Conservation (phyloP, 2,329 filamentous ascomycete genomes). For the Penicillium sp. region DNA sequence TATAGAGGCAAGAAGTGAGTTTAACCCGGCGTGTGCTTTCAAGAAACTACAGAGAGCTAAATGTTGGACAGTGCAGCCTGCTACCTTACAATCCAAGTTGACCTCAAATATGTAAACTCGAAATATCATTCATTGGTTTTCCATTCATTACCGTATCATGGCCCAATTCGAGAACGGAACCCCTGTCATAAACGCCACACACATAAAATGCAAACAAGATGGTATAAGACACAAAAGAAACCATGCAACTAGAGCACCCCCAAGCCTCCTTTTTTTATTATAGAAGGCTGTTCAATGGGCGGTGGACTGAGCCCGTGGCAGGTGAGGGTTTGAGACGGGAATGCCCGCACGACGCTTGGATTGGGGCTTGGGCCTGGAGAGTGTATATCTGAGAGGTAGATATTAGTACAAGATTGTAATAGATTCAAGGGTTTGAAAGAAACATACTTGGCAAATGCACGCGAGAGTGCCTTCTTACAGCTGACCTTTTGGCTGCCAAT, state of each 20-base stretch:
- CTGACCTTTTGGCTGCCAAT: constrained; percentile 95
- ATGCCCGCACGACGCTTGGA: constrained; percentile 42
- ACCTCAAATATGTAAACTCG: neutral
- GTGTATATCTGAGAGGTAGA: constrained; percentile 35
- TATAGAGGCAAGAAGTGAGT: neutral
- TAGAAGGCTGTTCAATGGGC: constrained; percentile 13
- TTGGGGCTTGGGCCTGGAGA: constrained; percentile 42
- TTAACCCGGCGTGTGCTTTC: neutral
- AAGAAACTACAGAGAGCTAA: neutral
- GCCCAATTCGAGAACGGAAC: constrained; percentile 8
- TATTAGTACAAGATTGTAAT: constrained; percentile 8
- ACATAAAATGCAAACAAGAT: constrained; percentile 26
- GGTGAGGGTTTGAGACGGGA: constrained; percentile 33
- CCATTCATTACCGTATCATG: constrained; percentile 24
- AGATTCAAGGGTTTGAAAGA: neutral
- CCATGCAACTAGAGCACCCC: neutral
- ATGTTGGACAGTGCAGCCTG: neutral
- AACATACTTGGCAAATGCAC: constrained; percentile 95
- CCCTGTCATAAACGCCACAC: constrained; percentile 15
- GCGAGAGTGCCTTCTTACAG: constrained; percentile 91
- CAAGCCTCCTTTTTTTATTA: neutral
- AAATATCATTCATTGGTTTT: constrained; percentile 6
- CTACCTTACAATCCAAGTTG: neutral
- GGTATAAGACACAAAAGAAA: constrained; percentile 27
- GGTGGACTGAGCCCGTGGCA: constrained; percentile 19